Base-by-base conservation (phyloP, 768 basidiomycete species). In the Phanerochaete sordida region DNA sequence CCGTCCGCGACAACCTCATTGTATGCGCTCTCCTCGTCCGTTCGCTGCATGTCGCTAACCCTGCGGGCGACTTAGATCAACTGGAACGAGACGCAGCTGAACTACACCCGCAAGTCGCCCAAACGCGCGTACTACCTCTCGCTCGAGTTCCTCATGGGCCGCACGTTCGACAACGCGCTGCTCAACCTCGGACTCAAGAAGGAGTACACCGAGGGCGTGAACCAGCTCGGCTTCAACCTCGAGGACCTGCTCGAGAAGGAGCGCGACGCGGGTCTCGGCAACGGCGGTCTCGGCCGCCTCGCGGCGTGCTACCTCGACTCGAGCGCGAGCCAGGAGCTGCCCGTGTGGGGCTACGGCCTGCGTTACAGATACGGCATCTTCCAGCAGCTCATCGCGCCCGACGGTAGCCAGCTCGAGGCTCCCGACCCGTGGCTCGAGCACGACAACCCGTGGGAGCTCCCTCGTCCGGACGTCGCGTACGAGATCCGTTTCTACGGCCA, bases 281-380 rank as follows among this genome's bases (percentile, higher is more conserved):
- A 98, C 71, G 95, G 95, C 64, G 96, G 96, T 59, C 82, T 98
- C 9, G 96, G 97, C 0, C 91, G 96, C 30, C 84, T 99, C 47
- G 97, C 97, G 0, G 96, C 97, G 0, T 99, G 97, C 76, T 99
- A 98, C 71, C 85, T 97, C 55, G 95, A 98, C 70, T 93, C 91
- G n/a, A 85, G 87, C 24, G 88, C 95, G 2, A 91, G 90, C 9
- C 87, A 93, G 69, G 88, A 95, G 73, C 81, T 98, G 3, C 96
- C 96, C 0, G 83, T 93, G 24, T 98, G 95, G 94, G 96, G 96
- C 47, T 98, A 98, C 67, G 95, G 95, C 45, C 74, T 97, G 59
- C 78, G 95, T 46, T 96, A 94, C 81, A 87, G 92, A 72, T 95
- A 94, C 67, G 95, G 95, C 57, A 97, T 98, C 77, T 98, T 99